phyloP scores from a whole-genome alignment of 805 yeast species.

The Candida suzukii region DNA sequence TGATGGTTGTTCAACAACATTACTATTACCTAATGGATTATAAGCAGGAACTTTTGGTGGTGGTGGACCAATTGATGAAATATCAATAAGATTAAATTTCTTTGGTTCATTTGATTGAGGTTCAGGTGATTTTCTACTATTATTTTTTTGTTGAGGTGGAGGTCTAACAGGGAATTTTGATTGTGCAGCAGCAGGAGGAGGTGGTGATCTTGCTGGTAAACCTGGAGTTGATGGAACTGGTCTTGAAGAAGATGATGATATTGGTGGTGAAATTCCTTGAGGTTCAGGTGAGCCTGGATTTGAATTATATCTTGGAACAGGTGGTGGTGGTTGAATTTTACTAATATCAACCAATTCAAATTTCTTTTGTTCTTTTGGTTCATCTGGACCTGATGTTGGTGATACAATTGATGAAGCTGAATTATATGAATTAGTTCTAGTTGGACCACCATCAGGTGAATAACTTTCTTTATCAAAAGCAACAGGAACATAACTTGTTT shows the following conservation, averaged over 20 bases:
- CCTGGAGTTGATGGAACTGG: not conserved
- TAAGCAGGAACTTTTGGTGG: conserved; percentile 9
- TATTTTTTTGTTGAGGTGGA: too few species aligned
- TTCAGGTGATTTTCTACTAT: not conserved
- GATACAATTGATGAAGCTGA: conserved; percentile 7
- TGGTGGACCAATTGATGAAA: conserved; percentile 14
- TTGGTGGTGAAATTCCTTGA: too few species aligned
- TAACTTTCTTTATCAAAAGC: not conserved
- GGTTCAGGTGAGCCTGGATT: too few species aligned
- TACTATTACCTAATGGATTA: too few species aligned
- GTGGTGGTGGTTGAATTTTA: conserved; percentile 22
- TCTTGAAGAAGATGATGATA: conserved; percentile 1
- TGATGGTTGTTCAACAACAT: too few species aligned
- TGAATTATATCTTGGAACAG: conserved; percentile 11
- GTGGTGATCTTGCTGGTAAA: not conserved
- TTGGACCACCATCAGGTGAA: conserved; percentile 3
- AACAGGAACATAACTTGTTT: not conserved
- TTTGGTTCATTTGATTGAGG: conserved; percentile 7
- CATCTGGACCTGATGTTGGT: conserved; percentile 1
- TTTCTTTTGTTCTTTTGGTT: conserved; percentile 9
- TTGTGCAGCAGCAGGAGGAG: conserved; percentile 1
- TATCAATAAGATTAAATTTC: conserved; percentile 10
- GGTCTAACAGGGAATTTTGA: not conserved
- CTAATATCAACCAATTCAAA: conserved; percentile 20
- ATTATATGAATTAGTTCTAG: conserved; percentile 4